Evolutionary conservation across 176 grass and related monocot genomes (phyloP), one percentile per base, ranked within the genome.

Genomic region (Cocos nucifera): DNA sequence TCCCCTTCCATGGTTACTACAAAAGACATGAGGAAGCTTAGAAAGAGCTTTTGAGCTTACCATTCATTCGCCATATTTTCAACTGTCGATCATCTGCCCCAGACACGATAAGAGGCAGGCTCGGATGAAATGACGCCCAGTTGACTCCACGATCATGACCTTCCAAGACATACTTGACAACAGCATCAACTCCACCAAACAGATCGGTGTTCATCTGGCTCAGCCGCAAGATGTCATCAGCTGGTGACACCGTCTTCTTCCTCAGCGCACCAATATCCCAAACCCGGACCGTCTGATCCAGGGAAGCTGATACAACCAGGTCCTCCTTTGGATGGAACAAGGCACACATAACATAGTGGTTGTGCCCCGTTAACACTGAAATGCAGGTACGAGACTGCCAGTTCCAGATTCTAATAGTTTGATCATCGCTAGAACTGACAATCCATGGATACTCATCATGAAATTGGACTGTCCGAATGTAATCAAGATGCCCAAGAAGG

Each of bases 311-410:
- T 4, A 95, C 85, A 32, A 95, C 85, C 27, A 95, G 51, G 69
- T 95, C 90, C 73, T 95, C 90, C 67, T 89, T 95, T 39, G 85
- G 82, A 69, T 95, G 90, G 54, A 95, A 95, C 23, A 79, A 95
- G 16, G 90, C 90, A 12, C 82, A 95, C 90, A 95, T 95, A 39
- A 95, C 85, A 78, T 95, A 95, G 56, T 95, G 90, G 18, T 95
- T 95, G 54, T 95, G 90, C 59, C 89, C 85, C 0, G 89, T 95
- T 27, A 95, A 65, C 22, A 95, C 89, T 0, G 85, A 80, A 32
- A 95, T 87, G 57, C 85, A 95, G 51, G 75, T 86, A 22, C 85
- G 85, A 1, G 89, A 95, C 59, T 89, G 89, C 89, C 89, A 95
- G 44, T 95, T 95, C 89, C 89, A 95, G 28, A 95, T 83, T 56